Evolutionary conservation across 306 rosid species (phyloP).

Genomic region (Castanea crenata): DNA sequence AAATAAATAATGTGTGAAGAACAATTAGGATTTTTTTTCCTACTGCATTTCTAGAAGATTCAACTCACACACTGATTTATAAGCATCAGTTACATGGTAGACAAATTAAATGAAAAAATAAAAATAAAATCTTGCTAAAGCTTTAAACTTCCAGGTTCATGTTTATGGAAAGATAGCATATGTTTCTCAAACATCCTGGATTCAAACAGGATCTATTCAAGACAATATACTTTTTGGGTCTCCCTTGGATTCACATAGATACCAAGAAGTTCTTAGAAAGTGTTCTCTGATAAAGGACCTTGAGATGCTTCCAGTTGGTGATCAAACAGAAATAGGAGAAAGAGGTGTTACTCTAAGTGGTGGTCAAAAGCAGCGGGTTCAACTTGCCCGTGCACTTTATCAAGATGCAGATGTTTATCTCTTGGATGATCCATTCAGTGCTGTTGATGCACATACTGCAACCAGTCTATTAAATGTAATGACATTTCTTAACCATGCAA

Average conservation of each 20-base stretch:
- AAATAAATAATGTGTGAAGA: neutral
- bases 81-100: neutral
- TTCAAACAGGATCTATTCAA: slow-evolving; percentile 52
- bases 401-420: slow-evolving; percentile 52
- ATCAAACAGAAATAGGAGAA: slow-evolving; percentile 56
- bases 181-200: slow-evolving; percentile 70
- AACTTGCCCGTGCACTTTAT: slow-evolving; percentile 56
- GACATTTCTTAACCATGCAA: neutral
- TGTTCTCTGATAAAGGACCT: slow-evolving; percentile 54
- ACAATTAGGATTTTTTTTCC: neutral
- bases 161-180: slow-evolving; percentile 50
- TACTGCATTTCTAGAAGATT: too few relatives aligned
- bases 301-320: slow-evolving; percentile 52
- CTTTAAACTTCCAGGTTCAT: slow-evolving; percentile 33
- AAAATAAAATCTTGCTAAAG: neutral
- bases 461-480: slow-evolving; percentile 48
- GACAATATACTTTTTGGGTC: slow-evolving; percentile 59
- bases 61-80: neutral
- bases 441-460: slow-evolving; percentile 69
- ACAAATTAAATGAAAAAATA: neutral
- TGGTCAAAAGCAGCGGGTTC: slow-evolving; percentile 52
- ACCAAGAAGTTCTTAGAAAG: slow-evolving; percentile 42
- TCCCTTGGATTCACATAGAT: slow-evolving; percentile 38
- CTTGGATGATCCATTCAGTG: slow-evolving; percentile 69
- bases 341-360: slow-evolving; percentile 62